Conservation (phyloP, 1,284 basidiomycete species). For the Apiotrichum gracile region DNA sequence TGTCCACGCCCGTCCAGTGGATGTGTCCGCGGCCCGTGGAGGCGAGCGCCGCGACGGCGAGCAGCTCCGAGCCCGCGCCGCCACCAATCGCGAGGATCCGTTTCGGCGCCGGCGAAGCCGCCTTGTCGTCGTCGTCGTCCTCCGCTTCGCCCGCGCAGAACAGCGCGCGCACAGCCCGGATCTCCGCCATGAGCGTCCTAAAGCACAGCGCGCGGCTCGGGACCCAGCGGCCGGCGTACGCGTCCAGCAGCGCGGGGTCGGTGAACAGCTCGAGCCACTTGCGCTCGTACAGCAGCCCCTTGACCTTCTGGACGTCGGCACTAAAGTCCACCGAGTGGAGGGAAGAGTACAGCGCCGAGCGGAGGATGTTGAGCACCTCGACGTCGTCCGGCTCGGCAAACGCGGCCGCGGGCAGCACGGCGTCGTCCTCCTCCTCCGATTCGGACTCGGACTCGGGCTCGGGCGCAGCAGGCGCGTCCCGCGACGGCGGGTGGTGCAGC, state of each 20-base stretch:
- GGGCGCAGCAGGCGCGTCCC: not conserved
- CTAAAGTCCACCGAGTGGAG: slow-evolving; percentile 26
- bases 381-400: slow-evolving; percentile 27
- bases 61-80: slow-evolving; percentile 47
- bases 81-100: slow-evolving; percentile 45
- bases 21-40: slow-evolving; percentile 5
- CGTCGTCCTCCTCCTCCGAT: not conserved
- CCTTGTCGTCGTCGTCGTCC: slow-evolving; percentile 2
- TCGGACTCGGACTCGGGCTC: not conserved
- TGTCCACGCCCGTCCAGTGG: slow-evolving; percentile 37
- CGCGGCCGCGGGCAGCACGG: slow-evolving; percentile 7
- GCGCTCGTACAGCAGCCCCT: slow-evolving; percentile 40
- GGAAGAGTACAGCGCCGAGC: slow-evolving; percentile 20
- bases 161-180: slow-evolving; percentile 36
- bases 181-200: slow-evolving; percentile 43
- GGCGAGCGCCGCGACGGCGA: slow-evolving; percentile 38
- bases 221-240: slow-evolving; percentile 49
- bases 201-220: slow-evolving; percentile 46
- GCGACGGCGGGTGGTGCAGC: slow-evolving; percentile 26
- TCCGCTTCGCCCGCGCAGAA: slow-evolving; percentile 32
- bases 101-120: not conserved
- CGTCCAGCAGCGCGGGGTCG: slow-evolving; percentile 32
- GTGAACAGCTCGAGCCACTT: slow-evolving; percentile 45
- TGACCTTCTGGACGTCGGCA: slow-evolving; percentile 39
- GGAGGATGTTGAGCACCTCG: slow-evolving; percentile 33